Base-by-base conservation (phyloP, 2,329 filamentous ascomycete species). In the Aspergillus sp. region DNA sequence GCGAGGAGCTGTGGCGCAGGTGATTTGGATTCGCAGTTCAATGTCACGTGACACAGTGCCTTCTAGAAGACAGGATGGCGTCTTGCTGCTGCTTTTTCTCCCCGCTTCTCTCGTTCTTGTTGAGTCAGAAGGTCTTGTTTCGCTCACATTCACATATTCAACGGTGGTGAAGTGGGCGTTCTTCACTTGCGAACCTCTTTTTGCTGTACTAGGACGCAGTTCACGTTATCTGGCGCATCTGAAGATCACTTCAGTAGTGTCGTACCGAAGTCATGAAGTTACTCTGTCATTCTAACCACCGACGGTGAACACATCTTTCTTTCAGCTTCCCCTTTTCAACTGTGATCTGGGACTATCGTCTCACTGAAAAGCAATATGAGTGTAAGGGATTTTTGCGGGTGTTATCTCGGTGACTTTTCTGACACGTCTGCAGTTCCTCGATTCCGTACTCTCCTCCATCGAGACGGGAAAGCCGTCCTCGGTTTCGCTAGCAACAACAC, bases 381-480 rank as follows among this genome's bases (percentile, higher is more conserved):
- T 61, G 68, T 71, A 61, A 47, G 60, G 4, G 19, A 19, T 19
- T 19, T 19, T 19, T 44, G 13, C 12, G 13, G 27, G 11, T 29
- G 27, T 36, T 44, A 11, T 32, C 26, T 10, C 11, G 19, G 30
- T 29, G 6, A 38, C 42, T 40, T 43, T 36, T 43, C 60, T 65
- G 39, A 66, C 45, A 35, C 40, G 35, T 31, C 34, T 9, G 27
- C 46, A 75, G 72, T 75, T 76, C 50, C 67, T 77, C 45, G 73
- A 73, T 54, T 75, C 73, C 19, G 68, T 76, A 33, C 67, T 77
- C 47, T 69, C 72, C 45, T 75, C 73, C 33, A 72, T 76, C 47
- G 70, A 71, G 55, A 70, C 65, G 47, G 68, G 68, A 13, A 65
- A 62, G 35, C 60, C 64, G 33, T 46, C 62, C 27, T 55, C 53